Evolutionary conservation across 257 asterid genomes (phyloP), one percentile per base, ranked within the genome.

Genomic region (Linaria vulgaris): DNA sequence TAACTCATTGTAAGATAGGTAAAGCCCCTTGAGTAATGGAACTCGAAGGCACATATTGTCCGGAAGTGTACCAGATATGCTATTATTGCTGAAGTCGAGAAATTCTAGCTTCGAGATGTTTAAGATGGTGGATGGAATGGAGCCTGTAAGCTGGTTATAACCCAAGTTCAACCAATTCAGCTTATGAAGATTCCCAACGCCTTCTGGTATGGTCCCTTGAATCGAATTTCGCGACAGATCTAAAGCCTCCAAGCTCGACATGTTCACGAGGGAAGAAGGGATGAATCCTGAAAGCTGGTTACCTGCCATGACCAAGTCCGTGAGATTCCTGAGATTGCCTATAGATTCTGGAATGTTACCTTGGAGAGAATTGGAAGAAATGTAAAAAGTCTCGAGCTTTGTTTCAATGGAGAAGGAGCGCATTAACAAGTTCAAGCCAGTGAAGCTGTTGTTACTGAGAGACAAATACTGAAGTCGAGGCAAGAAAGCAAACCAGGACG

Each of bases 251-350:
- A n/a, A n/a, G n/a, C n/a, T n/a, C n/a, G n/a, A n/a, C n/a, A n/a
- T n/a, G n/a, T n/a, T n/a, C n/a, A 9, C 59, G 10, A 53, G 0
- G 0, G 39, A 53, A 53, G 59, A 10, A 13, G 59, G 59, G 59
- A 72, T 65, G 3, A 0, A 38, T 37, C 70, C 75, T 14, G 63
- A 34, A 13, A 55, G 60, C 46, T 23, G 48, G 56, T 82, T 84
- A 4, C 50, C 48, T 46, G 12, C 61, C 66, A 69, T 16, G 17
- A 45, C 5, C 12, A 77, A 34, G 30, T 25, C 20, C 17, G 5
- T 27, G 15, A 68, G 59, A 41, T 46, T 59, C 24, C 57, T 27
- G 64, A n/a, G n/a, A n/a, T n/a, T n/a, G n/a, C n/a, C n/a, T n/a
- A n/a, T n/a, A n/a, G n/a, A n/a, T n/a, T n/a, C n/a, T n/a, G n/a